Evolutionary conservation across 495 filamentous ascomycete species (phyloP).

Genomic region (Penicillium chermesinum): DNA sequence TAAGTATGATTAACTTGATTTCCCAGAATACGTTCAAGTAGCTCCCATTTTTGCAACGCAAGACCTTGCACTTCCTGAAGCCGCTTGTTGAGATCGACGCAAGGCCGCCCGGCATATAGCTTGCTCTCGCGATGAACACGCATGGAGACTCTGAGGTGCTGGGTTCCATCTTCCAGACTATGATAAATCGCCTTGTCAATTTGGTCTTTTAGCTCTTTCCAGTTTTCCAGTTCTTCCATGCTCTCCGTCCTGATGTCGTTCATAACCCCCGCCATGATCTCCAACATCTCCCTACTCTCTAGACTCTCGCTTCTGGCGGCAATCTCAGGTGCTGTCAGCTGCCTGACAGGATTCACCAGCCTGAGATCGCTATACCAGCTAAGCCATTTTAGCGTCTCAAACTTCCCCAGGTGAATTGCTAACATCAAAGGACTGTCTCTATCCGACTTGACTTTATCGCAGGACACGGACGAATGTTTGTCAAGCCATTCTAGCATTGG

Average conservation of each 20-base stretch:
- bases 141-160: no score
- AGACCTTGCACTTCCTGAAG: not conserved
- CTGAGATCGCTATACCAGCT: not conserved
- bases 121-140: no score
- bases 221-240: no score
- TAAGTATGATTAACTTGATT: not conserved
- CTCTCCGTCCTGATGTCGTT: no score
- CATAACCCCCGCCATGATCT: not conserved
- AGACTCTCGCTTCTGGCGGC: not conserved
- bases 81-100: not conserved
- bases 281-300: not conserved
- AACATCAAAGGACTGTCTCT: not conserved
- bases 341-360: not conserved
- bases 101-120: no score
- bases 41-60: not conserved
- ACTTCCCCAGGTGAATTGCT: not conserved
- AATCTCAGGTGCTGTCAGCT: not conserved
- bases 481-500: not conserved
- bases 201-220: no score
- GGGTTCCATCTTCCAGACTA: no score
- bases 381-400: not conserved
- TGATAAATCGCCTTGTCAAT: no score
- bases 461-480: not conserved
- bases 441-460: not conserved
- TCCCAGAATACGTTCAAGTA: not conserved